Evolutionary conservation across 2,329 filamentous ascomycete genomes (phyloP).

Genomic region (Venturia pyrina): DNA sequence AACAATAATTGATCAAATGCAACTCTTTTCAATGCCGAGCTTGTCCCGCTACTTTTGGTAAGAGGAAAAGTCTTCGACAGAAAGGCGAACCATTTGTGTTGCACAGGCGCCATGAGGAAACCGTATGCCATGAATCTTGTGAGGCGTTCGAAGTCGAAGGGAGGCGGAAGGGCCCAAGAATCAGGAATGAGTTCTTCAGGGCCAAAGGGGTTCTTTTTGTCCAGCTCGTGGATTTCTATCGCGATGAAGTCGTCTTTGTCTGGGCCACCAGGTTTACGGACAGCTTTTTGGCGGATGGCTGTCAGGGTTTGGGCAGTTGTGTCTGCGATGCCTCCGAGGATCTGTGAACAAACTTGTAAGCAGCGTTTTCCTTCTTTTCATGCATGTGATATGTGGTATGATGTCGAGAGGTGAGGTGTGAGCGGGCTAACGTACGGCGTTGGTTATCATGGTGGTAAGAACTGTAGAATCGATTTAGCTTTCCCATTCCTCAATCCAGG

Average conservation of each 20-base stretch:
- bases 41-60: constrained; percentile 61
- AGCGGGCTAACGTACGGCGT: constrained; percentile 54
- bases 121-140: constrained; percentile 96
- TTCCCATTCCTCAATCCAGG: neutral
- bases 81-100: constrained; percentile 94
- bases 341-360: constrained; percentile 26
- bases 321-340: constrained; percentile 90
- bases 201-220: constrained; percentile 64
- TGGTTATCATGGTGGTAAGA: constrained; percentile 98
- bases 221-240: constrained; percentile 82
- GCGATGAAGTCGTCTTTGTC: constrained; percentile 62
- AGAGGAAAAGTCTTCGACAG: constrained; percentile 75
- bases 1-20: constrained; percentile 90
- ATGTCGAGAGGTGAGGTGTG: neutral
- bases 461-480: constrained; percentile 40
- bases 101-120: constrained; percentile 89
- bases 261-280: constrained; percentile 50
- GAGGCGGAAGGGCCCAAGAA: constrained; percentile 54
- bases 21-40: constrained; percentile 77
- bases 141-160: constrained; percentile 91
- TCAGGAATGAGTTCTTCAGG: constrained; percentile 57
- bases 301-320: constrained; percentile 92
- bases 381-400: neutral
- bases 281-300: constrained; percentile 58
- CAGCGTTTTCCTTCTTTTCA: neutral